phyloP scores from a whole-genome alignment of 1,284 basidiomycete genomes.

The Trametes pubescens region DNA sequence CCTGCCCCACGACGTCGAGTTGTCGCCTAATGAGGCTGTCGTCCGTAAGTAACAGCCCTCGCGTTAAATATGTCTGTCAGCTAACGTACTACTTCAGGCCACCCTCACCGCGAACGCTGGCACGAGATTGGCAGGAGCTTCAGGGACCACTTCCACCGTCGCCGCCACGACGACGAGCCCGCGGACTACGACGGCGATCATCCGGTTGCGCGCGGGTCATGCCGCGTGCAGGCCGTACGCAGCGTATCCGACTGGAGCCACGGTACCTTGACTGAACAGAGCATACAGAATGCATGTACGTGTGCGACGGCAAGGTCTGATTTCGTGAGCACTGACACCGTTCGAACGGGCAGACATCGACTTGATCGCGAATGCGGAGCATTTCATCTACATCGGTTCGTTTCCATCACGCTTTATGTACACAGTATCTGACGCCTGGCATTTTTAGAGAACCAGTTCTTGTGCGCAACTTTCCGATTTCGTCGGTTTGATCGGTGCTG shows the following conservation, averaged over 20 bases:
- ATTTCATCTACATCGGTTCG: conserved; percentile 90
- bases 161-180: conserved; percentile 44
- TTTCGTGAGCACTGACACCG: conserved; percentile 3
- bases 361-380: conserved; percentile 83
- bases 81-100: conserved; percentile 48
- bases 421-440: not conserved
- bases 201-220: conserved; percentile 55
- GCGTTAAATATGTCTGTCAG: too few relatives aligned
- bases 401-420: conserved; percentile 3
- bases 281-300: conserved; percentile 88
- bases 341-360: conserved; percentile 54
- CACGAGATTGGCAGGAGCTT: conserved; percentile 64
- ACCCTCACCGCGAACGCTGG: conserved; percentile 76
- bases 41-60: conserved; percentile 51
- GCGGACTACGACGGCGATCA: conserved; percentile 45
- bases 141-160: conserved; percentile 62
- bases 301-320: conserved; percentile 45
- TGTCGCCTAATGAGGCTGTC: conserved; percentile 71
- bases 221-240: conserved; percentile 80
- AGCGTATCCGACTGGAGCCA: conserved; percentile 93
- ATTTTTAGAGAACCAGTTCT: conserved; percentile 88
- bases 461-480: conserved; percentile 60
- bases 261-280: conserved; percentile 85
- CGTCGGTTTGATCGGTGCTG: not conserved
- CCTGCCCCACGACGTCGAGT: conserved; percentile 76